Evolutionary conservation across 371 early-diverging fungal genomes (phyloP), one percentile per base, ranked within the genome.

Genomic region (Mucor sp.): DNA sequence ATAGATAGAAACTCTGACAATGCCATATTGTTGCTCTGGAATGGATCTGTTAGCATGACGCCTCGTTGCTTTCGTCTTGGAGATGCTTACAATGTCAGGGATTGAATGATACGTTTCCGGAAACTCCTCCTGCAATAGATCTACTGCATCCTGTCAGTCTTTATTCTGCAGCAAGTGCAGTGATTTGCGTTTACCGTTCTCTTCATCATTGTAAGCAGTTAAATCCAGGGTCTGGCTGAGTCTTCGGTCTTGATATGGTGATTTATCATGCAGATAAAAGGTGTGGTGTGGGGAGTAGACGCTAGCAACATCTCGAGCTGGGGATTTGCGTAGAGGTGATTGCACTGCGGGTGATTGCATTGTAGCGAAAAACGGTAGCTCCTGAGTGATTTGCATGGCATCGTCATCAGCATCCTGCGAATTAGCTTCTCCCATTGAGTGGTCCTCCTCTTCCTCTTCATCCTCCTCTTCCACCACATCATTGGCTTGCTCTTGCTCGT

Each of bases 341-440:
- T 12, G 19, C 33, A 28, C 11, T 19, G n/a, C 14, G 30, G 33
- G 33, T 19, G 33, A 32, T 58, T 30, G 8, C 14, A 32, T 15
- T 19, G 15, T 41, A 15, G 19, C 21, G 0, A 44, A 12, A 12
- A 11, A 9, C 8, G 43, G 30, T 32, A 43, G 17, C 23, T 43
- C 58, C n/a, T 65, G 65, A 11, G 65, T 57, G 17, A 65, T 65
- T 11, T 32, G 30, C 44, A 65, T 65, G 15, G 41, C 21, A 27
- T 65, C 58, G 8, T 58, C 65, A 6, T 65, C 47, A 33, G 6
- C 27, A 0, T 15, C 28, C 4, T 55, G 28, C 6, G 25, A 55
- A 6, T 12, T 12, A 14, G 15, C 25, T 2, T 55, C 28, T 55
- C 11, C 27, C 28, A 28, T 39, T 14, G 37, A 25, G 1, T 2